A percentile compares a stretch with the other conserved stretches of the same genome.
phyloP scores from a whole-genome alignment of 1,284 basidiomycete species.

The Trichosporon sp. region DNA sequence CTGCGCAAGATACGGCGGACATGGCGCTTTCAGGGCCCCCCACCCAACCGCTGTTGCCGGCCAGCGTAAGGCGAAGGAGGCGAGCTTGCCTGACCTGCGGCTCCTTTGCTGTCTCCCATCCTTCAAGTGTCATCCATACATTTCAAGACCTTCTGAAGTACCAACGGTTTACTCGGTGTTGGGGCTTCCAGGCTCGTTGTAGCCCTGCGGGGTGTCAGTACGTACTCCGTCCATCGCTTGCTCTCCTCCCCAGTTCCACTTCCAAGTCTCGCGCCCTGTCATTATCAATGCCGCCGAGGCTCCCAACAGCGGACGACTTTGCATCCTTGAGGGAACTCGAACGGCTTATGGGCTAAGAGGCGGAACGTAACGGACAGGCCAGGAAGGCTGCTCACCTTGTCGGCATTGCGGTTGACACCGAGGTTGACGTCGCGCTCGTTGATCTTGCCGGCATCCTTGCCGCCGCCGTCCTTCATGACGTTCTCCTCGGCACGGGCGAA shows the following conservation, averaged over 20 bases:
- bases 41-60: neutral
- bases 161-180: conserved; percentile 1
- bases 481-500: neutral
- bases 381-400: neutral
- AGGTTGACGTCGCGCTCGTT: neutral
- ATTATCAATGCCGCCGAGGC: too few relatives aligned
- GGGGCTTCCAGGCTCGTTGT: conserved; percentile 2
- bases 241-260: neutral
- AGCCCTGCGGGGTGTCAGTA: neutral
- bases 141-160: neutral
- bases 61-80: neutral
- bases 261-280: neutral
- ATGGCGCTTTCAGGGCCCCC: neutral
- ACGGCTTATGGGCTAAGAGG: neutral
- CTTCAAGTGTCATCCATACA: neutral
- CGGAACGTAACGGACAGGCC: neutral
- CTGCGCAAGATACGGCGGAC: neutral
- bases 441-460: neutral
- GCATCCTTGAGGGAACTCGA: too few relatives aligned
- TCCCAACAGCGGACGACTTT: too few relatives aligned
- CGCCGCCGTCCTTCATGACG: neutral
- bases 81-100: neutral
- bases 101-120: neutral
- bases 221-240: too few relatives aligned
- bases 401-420: neutral